Conservation (phyloP, 1,284 basidiomycete genomes). For the Puccinia triticina region DNA sequence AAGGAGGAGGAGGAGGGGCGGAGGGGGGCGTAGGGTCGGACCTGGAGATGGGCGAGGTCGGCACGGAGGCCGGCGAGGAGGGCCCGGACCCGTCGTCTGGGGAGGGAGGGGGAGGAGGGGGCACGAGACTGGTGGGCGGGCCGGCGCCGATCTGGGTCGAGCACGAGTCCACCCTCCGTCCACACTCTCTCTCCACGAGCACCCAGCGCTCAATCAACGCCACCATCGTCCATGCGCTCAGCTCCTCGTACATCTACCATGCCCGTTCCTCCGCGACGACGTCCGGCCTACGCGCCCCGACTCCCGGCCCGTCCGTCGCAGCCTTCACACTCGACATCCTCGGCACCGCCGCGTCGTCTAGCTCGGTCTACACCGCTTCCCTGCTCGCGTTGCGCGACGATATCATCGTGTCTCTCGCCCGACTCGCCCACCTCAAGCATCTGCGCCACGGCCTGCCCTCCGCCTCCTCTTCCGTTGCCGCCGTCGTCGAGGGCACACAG, state of each 20-base stretch:
- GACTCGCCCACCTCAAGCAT: slow-evolving; percentile 2
- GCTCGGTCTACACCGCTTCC: slow-evolving; percentile 19
- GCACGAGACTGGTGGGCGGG: not conserved
- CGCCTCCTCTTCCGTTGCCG: not conserved
- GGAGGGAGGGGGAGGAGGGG: not conserved
- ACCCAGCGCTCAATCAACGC: slow-evolving; percentile 14
- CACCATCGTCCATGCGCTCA: slow-evolving; percentile 27
- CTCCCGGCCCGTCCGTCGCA: not conserved
- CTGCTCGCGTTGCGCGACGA: slow-evolving; percentile 40
- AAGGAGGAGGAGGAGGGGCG: not conserved
- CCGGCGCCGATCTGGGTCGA: slow-evolving; percentile 20
- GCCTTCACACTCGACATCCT: slow-evolving; percentile 20
- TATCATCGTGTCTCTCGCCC: slow-evolving; percentile 22
- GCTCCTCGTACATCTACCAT: slow-evolving; percentile 35
- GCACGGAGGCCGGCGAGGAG: slow-evolving; percentile 21
- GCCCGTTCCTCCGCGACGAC: not conserved
- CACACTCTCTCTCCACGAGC: not conserved
- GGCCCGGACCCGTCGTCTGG: too few relatives aligned
- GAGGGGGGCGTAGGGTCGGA: not conserved
- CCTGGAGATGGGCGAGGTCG: slow-evolving; percentile 2
- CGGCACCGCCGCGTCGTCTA: slow-evolving; percentile 7
- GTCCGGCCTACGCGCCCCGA: not conserved
- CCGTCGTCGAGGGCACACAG: not conserved
- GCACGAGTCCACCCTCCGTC: slow-evolving; percentile 24
- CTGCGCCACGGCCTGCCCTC: not conserved